Evolutionary conservation across 768 basidiomycete genomes (phyloP), one percentile per base, ranked within the genome.

Genomic region (Serendipita indica): DNA sequence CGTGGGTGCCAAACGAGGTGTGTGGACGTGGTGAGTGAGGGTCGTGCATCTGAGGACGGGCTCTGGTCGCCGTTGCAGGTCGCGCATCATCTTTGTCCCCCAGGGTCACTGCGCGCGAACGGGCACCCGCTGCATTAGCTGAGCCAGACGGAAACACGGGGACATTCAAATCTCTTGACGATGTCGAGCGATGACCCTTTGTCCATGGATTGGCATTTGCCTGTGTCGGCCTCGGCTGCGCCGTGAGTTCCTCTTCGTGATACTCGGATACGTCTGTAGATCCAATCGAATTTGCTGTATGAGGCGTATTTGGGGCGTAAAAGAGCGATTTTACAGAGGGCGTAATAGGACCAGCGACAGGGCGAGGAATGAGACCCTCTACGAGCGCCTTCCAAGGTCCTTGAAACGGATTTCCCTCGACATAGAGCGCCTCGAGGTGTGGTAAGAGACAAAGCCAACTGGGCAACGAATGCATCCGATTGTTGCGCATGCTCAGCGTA

Each of bases 351-450:
- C 33, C 33, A 20, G 32, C 59, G 41, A 39, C 43, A 57, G n/a
- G 10, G 20, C 49, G 49, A 28, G 49, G 12, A 33, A 92, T 74
- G 49, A 97, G 74, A 0, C 92, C 90, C 60, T 86, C 86, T 25
- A 96, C 82, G 57, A 99, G 75, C 32, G 87, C 83, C 66, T 84
- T 82, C 89, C 92, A 96, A 1, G 89, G 88, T 5, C 87, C 88
- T 64, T 89, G 87, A 71, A 99, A 97, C 5, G 93, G 91, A 68
- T 99, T 99, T 16, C 83, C 86, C 62, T 98, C 94, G n/a, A 99
- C 81, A 63, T 84, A 85, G 2, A 99, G 73, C 1, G 83, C 86
- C 69, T 94, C 89, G 46, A 99, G 74, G 30, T 77, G 77, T 18
- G 82, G 79, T n/a, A 99, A 76, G 28, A 89, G 79, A 68, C 89